A percentile compares a stretch with the other conserved stretches of the same genome.
Conservation (phyloP, 2,329 filamentous ascomycete species). For the Aureobasidium sp. region DNA sequence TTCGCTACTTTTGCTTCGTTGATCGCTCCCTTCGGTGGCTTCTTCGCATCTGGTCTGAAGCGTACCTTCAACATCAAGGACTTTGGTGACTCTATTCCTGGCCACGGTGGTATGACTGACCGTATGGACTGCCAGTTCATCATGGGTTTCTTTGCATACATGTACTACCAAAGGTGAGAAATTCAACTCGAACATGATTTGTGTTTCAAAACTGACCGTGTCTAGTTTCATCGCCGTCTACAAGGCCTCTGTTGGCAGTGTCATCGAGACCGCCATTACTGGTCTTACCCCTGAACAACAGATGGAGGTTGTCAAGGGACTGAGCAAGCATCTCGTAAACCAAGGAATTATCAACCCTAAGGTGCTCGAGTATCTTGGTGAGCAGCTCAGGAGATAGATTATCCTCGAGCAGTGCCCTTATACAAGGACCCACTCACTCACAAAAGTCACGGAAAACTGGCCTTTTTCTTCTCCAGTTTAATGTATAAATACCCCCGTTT, state of each 20-base stretch:
- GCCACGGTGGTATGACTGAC: conserved; percentile 95
- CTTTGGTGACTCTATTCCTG: conserved; percentile 95
- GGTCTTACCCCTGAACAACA: conserved; percentile 85
- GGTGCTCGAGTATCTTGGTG: conserved; percentile 33
- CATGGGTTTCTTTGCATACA: conserved; percentile 97
- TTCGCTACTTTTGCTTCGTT: conserved; percentile 92
- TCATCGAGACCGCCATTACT: conserved; percentile 86
- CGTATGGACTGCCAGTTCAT: conserved; percentile 99
- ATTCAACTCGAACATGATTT: too few relatives aligned
- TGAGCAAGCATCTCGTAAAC: conserved; percentile 56
- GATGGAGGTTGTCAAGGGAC: conserved; percentile 61
- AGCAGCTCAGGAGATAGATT: conserved; percentile 18
- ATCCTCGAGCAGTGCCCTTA: background rate
- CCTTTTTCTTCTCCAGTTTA: background rate
- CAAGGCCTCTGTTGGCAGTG: conserved; percentile 73
- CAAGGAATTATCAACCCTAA: conserved; percentile 49
- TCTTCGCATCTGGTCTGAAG: conserved; percentile 96
- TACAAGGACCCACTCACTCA: background rate
- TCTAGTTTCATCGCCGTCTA: conserved; percentile 80
- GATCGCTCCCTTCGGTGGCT: conserved; percentile 94
- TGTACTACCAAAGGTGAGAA: conserved; percentile 70
- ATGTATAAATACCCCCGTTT: conserved; percentile 10
- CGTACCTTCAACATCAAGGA: conserved; percentile 99
- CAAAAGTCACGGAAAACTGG: conserved; percentile 5
- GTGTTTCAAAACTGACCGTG: background rate